Base-by-base conservation (phyloP, 2,329 filamentous ascomycete species). In the Fusarium longipes region DNA sequence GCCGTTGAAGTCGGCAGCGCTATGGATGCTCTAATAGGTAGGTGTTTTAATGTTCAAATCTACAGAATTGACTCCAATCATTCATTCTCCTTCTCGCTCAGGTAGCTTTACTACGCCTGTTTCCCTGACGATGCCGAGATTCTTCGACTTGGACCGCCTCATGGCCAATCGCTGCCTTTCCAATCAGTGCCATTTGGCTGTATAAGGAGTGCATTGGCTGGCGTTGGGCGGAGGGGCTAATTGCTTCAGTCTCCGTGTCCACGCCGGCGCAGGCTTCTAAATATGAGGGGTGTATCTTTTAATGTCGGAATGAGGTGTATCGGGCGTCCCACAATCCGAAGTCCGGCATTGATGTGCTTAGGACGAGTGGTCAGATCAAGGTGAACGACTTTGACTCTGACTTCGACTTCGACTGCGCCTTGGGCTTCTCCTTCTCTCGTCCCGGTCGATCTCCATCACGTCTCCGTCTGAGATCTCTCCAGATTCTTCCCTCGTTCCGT, bases 391-490 rank as follows among this genome's bases (percentile, higher is more conserved):
- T 24, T 35, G 53, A 24, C 20, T 39, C 17, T 14, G 5, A 27
- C 44, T 65, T 18, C 49, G 39, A 15, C 59, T 70, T 20, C 25
- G 35, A 12, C 54, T 67, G 44, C 63, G 68, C 27, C 56, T 70
- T 20, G 43, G 47, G 22, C 57, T 71, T 24, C 75, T 68, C 29
- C 66, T 67, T 18, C 66, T 55, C 50, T 74, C 72, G 8, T 75
- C 74, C 2, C 72, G 71, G 63, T 81, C 81, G 36, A 81, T 72
- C 47, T 83, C 79, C 80, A 81, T 81, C 6, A 73, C 73, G 14
- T 71, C 72, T n/a, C 71, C 62, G n/a, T 78, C 77, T 2, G 74
- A 75, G 17, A 75, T 58, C 39, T 79, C 80, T 0, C 80, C 81
- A 5, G 81, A 82, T 7, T 84, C 82, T 40, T 81, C 80, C 32